Evolutionary conservation across 2,329 filamentous ascomycete genomes (phyloP).

Genomic region (Periconia digitata): DNA sequence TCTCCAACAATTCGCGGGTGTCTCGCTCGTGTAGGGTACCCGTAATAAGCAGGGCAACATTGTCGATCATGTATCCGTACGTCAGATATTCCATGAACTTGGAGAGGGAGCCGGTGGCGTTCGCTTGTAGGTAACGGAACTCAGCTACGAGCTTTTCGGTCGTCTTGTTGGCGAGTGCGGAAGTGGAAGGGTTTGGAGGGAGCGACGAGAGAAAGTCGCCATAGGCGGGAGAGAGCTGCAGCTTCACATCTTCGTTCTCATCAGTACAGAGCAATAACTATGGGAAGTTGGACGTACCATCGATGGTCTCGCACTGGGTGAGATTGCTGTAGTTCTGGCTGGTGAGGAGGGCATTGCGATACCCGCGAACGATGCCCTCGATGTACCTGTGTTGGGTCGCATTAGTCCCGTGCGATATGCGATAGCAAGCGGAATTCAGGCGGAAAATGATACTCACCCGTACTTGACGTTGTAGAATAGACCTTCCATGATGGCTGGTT

Average conservation of each 20-base stretch:
- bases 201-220: constrained; percentile 94
- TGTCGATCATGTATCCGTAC: constrained; percentile 99
- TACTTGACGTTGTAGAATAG: constrained; percentile 94
- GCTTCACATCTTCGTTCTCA: constrained; percentile 73
- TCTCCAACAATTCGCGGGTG: constrained; percentile 89
- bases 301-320: constrained; percentile 96
- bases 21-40: constrained; percentile 97
- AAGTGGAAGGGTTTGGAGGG: constrained; percentile 95
- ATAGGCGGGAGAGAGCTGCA: constrained; percentile 94
- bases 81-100: constrained; percentile 98
- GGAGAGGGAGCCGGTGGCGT: constrained; percentile 85
- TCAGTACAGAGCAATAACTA: constrained; percentile 41
- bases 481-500: constrained; percentile 71
- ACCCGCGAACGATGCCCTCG: constrained; percentile 95
- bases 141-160: constrained; percentile 98
- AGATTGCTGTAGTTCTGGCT: constrained; percentile 90
- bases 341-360: constrained; percentile 90
- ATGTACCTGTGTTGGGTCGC: constrained; percentile 73
- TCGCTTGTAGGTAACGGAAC: constrained; percentile 93
- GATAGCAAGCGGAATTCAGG: neutral
- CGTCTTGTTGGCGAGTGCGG: constrained; percentile 88
- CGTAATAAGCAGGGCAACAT: constrained; percentile 95
- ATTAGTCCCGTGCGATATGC: constrained; percentile 14
- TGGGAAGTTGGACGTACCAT: constrained; percentile 62
- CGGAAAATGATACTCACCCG: constrained; percentile 61